Conservation (phyloP, 768 basidiomycete species). For the Dioszegia crocea region DNA sequence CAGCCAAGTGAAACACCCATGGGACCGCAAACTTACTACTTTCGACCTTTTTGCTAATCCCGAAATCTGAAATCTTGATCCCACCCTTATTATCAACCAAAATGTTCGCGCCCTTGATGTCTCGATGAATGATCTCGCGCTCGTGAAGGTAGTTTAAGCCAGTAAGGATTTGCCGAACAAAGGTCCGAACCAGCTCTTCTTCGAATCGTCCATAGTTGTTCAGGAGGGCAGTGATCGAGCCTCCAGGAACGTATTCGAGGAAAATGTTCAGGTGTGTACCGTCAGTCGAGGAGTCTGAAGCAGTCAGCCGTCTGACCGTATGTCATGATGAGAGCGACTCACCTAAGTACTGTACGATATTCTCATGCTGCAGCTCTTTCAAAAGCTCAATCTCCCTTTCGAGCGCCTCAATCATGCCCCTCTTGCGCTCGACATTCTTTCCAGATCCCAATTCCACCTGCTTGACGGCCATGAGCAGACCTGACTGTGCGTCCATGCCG, state of each 20-base stretch:
- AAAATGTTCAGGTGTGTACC: slow-evolving; percentile 90
- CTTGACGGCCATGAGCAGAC: slow-evolving; percentile 93
- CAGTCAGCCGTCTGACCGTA: not conserved
- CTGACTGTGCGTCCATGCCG: slow-evolving; percentile 86
- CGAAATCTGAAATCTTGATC: slow-evolving; percentile 96
- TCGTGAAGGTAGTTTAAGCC: slow-evolving; percentile 89
- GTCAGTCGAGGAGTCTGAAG: slow-evolving; percentile 84
- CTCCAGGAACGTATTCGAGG: slow-evolving; percentile 93
- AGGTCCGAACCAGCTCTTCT: slow-evolving; percentile 84
- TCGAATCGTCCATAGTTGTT: slow-evolving; percentile 92
- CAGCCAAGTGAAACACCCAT: slow-evolving; percentile 6
- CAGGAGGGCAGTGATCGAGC: slow-evolving; percentile 82
- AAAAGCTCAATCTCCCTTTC: slow-evolving; percentile 94
- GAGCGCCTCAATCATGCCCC: slow-evolving; percentile 84
- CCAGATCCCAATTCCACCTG: slow-evolving; percentile 89
- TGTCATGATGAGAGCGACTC: slow-evolving; percentile 42
- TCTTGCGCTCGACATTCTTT: slow-evolving; percentile 86
- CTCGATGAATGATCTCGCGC: slow-evolving; percentile 90
- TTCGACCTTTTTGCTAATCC: slow-evolving; percentile 95
- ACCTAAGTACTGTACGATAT: slow-evolving; percentile 98
- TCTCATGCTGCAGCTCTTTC: slow-evolving; percentile 92
- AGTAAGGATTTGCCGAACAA: slow-evolving; percentile 82
- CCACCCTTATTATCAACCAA: slow-evolving; percentile 97
- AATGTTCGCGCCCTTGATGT: slow-evolving; percentile 98
- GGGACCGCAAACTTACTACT: slow-evolving; percentile 66